phyloP scores from a whole-genome alignment of 371 early-diverging fungal species.

The Mortierella sp. region DNA sequence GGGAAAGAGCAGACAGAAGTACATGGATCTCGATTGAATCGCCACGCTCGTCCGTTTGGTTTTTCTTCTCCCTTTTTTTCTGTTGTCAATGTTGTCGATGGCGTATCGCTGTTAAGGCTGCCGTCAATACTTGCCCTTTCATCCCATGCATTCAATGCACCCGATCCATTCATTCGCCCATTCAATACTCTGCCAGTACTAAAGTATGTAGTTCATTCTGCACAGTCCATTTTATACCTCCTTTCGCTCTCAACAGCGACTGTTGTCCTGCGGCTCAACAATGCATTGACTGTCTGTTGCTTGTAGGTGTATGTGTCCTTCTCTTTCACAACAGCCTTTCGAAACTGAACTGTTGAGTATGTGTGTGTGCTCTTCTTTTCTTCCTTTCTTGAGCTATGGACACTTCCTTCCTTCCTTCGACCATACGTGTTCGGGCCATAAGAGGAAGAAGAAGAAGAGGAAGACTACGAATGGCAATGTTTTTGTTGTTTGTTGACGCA shows the following conservation, averaged over 20 bases:
- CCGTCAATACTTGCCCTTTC: background rate
- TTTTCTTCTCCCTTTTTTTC: background rate
- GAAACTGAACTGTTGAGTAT: background rate
- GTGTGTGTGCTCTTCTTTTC: background rate
- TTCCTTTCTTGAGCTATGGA: background rate
- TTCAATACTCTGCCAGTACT: background rate
- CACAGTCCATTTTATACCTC: background rate
- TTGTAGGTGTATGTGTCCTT: background rate
- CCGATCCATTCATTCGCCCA: background rate
- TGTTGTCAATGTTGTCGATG: background rate
- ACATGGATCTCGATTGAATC: slow-evolving; percentile 8
- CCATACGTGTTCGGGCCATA: background rate
- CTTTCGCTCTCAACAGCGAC: background rate
- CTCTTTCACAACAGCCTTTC: background rate
- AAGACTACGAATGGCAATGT: background rate
- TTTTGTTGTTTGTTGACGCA: background rate
- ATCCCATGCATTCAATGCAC: background rate
- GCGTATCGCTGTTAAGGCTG: background rate
- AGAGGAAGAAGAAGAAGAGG: background rate
- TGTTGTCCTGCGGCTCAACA: slow-evolving; percentile 10
- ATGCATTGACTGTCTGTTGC: background rate
- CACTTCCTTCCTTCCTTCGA: background rate
- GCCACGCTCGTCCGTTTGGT: background rate
- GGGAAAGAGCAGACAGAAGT: background rate
- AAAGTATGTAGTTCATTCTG: background rate